Evolutionary conservation across 176 grass and related monocot species (phyloP).

Genomic region (Avena insularis): DNA sequence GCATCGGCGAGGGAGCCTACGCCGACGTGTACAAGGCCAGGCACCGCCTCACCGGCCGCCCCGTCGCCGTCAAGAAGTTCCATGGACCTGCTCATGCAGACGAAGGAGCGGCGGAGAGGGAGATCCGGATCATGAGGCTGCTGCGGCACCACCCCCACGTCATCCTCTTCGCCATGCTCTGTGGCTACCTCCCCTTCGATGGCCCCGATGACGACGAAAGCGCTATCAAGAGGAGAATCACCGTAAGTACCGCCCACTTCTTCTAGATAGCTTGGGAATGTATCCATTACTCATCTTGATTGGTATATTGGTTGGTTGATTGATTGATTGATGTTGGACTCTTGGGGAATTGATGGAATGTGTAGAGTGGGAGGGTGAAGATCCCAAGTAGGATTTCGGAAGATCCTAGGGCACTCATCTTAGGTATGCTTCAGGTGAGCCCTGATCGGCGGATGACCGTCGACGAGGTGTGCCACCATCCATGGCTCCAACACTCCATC

Average conservation of each 20-base stretch:
- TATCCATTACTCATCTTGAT: not conserved
- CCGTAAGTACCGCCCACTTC: slow-evolving; percentile 26
- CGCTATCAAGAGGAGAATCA: slow-evolving; percentile 50
- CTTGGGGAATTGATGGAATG: not conserved
- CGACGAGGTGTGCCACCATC: slow-evolving; percentile 55
- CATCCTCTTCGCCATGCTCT: slow-evolving; percentile 74
- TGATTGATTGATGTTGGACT: not conserved
- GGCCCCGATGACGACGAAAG: slow-evolving; percentile 44
- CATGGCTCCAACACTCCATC: slow-evolving; percentile 53
- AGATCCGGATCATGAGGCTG: slow-evolving; percentile 62
- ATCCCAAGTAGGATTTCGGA: slow-evolving; percentile 53
- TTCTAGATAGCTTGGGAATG: not conserved
- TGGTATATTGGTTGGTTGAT: not conserved
- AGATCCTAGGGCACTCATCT: slow-evolving; percentile 57
- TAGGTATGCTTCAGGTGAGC: slow-evolving; percentile 59
- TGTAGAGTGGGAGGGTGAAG: slow-evolving; percentile 48
- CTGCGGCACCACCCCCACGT: slow-evolving; percentile 70
- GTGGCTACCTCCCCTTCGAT: slow-evolving; percentile 71
- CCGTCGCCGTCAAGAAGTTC: slow-evolving; percentile 38
- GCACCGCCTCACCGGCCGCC: slow-evolving; percentile 25
- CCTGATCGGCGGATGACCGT: slow-evolving; percentile 56
- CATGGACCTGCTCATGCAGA: not conserved
- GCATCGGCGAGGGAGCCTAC: not conserved
- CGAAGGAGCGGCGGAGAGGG: slow-evolving; percentile 40
- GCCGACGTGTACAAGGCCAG: not conserved